Evolutionary conservation across 768 basidiomycete species (phyloP).

Genomic region (Lentinus tigrinus): DNA sequence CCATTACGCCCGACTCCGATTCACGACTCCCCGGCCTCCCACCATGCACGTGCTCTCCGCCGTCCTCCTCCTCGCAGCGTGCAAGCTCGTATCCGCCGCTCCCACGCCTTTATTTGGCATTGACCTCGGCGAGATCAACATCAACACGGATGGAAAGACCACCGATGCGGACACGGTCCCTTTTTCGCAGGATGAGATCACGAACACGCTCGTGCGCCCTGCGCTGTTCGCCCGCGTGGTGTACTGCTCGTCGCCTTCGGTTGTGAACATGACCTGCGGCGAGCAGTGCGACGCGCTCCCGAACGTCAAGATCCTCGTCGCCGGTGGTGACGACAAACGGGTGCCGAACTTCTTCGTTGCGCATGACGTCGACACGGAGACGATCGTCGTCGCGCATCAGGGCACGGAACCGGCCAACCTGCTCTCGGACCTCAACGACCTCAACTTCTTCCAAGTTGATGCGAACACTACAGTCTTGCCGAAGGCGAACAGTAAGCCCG

Average conservation of each 20-base stretch:
- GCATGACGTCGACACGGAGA: slow-evolving; percentile 31
- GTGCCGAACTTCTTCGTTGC: slow-evolving; percentile 38
- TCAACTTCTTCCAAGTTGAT: slow-evolving; percentile 28
- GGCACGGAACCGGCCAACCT: slow-evolving; percentile 37
- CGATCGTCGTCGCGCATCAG: slow-evolving; percentile 42
- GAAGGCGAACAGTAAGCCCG: slow-evolving; percentile 21
- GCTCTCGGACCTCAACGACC: slow-evolving; percentile 37
- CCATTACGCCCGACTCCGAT: neutral
- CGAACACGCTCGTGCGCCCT: slow-evolving; percentile 26
- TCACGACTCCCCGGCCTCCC: neutral
- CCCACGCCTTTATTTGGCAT: slow-evolving; percentile 16
- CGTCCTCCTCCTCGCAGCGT: neutral
- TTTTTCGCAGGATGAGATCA: slow-evolving; percentile 13
- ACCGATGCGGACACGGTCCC: neutral
- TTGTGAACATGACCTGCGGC: slow-evolving; percentile 37
- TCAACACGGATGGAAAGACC: neutral
- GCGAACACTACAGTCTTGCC: slow-evolving; percentile 36
- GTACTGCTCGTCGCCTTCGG: slow-evolving; percentile 35
- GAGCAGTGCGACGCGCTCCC: slow-evolving; percentile 32
- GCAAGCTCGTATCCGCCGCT: neutral
- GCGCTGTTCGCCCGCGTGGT: slow-evolving; percentile 37
- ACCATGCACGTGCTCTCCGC: neutral
- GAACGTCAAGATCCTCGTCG: neutral
- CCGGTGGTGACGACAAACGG: slow-evolving; percentile 26
- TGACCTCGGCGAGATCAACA: slow-evolving; percentile 3